Conservation (phyloP, 208 protist genomes). For the Acanthamoeba royreba region DNA sequence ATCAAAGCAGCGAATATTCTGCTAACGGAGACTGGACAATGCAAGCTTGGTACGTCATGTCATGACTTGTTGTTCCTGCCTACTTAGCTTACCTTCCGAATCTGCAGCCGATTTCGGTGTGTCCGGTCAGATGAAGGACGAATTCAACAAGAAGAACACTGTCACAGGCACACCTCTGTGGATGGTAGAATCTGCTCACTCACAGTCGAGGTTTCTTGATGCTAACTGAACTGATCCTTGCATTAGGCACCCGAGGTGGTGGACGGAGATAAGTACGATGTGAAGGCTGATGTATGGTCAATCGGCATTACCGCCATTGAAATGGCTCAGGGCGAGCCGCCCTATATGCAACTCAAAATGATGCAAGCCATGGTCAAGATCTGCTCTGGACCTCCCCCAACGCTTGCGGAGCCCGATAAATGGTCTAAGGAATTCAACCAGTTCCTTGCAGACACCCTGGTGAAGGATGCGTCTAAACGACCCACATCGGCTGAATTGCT, state of each 20-base stretch:
- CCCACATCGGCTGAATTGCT: slow-evolving; percentile 17
- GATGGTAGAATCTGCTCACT: slow-evolving; percentile 40
- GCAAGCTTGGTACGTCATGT: neutral
- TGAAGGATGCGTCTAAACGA: slow-evolving; percentile 63
- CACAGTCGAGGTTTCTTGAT: neutral
- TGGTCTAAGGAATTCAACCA: slow-evolving; percentile 68
- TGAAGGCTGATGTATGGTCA: slow-evolving; percentile 63
- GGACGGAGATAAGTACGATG: neutral
- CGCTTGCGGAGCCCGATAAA: slow-evolving; percentile 50
- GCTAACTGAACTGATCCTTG: neutral
- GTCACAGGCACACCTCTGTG: slow-evolving; percentile 53
- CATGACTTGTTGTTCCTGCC: neutral
- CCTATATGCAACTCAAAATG: slow-evolving; percentile 45
- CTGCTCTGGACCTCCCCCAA: slow-evolving; percentile 57
- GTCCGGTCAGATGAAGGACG: slow-evolving; percentile 31
- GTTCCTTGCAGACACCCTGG: slow-evolving; percentile 61
- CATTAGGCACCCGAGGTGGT: neutral
- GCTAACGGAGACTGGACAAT: slow-evolving; percentile 15
- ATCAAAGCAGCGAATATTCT: slow-evolving; percentile 59
- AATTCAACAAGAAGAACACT: neutral
- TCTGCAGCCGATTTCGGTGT: slow-evolving; percentile 65
- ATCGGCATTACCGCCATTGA: slow-evolving; percentile 61
- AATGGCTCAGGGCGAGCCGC: slow-evolving; percentile 54
- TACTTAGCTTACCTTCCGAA: neutral
- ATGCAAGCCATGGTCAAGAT: slow-evolving; percentile 55